These are phyloP conservation scores for Ogataea parapolymorpha DNA, from an alignment of 805 yeast species.

Conservation along the genomic window DNA sequence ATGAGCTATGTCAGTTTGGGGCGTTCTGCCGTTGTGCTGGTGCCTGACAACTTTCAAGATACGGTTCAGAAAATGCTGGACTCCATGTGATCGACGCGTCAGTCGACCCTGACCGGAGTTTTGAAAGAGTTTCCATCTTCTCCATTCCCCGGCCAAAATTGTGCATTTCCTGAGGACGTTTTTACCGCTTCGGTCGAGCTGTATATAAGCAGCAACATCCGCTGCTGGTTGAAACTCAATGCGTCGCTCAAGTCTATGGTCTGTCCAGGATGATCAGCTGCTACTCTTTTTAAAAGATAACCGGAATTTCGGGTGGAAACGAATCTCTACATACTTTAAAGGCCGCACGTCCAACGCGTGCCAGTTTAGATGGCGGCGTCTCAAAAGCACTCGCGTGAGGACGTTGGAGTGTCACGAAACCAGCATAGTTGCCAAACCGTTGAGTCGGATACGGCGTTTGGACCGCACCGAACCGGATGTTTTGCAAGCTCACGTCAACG, in stretches of 20 bases:
- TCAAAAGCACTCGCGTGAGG: conserved; percentile 43
- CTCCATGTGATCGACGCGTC: conserved; percentile 4
- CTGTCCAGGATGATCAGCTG: conserved; percentile 68
- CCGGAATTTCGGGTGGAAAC: conserved; percentile 85
- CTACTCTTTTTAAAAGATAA: conserved; percentile 75
- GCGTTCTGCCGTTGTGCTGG: conserved; percentile 54
- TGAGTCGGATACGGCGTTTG: conserved; percentile 6
- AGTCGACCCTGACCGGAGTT: conserved; percentile 6
- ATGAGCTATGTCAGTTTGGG: conserved; percentile 63
- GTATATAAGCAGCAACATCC: background rate
- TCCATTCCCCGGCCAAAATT: background rate
- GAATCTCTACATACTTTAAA: conserved; percentile 70
- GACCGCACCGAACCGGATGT: conserved; percentile 48
- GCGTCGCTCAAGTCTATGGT: conserved; percentile 49
- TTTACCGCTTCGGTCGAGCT: background rate
- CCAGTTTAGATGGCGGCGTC: conserved; percentile 84
- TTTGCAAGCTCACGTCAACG: conserved; percentile 50
- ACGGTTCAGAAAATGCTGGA: conserved; percentile 15
- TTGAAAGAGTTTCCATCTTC: conserved; percentile 1
- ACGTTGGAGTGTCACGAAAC: background rate
- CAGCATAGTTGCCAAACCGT: background rate
- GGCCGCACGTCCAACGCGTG: conserved; percentile 87
- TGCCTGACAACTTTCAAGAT: conserved; percentile 43
- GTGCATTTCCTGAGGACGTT: background rate
- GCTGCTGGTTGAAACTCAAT: background rate